These are phyloP conservation scores for Populus hybrid DNA, from an alignment of 441 rosid species.

Conservation along the genomic window DNA sequence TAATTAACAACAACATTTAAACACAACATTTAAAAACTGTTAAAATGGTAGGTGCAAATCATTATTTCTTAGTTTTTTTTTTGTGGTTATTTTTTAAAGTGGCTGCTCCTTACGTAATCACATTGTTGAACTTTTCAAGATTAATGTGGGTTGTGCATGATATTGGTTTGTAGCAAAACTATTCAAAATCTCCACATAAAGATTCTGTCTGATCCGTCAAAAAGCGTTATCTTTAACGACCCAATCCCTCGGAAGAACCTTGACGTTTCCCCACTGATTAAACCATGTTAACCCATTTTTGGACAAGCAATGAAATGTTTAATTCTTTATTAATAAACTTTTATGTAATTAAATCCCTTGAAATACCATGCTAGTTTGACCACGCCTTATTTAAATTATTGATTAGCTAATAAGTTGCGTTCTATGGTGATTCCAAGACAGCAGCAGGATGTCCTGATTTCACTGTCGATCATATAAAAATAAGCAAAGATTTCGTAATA, in stretches of 20 bases:
- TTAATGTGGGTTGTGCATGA: slow-evolving; percentile 10
- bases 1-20: too few relatives aligned
- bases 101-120: slow-evolving; percentile 19
- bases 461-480: background rate
- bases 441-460: background rate
- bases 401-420: slow-evolving; percentile 1
- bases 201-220: slow-evolving; percentile 24
- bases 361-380: slow-evolving; percentile 6
- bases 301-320: background rate
- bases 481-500: background rate
- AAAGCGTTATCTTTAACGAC: slow-evolving; percentile 19
- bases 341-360: background rate
- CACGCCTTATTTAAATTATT: background rate
- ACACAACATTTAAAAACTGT: background rate
- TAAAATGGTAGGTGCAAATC: slow-evolving; percentile 18
- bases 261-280: background rate
- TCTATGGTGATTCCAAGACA: background rate
- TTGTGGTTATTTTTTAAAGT: too few relatives aligned
- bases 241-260: slow-evolving; percentile 15
- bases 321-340: background rate
- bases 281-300: background rate
- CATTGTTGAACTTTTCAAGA: slow-evolving; percentile 19
- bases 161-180: slow-evolving; percentile 1
- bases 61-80: background rate
- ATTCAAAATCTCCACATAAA: slow-evolving; percentile 26